Evolutionary conservation across 2,329 filamentous ascomycete genomes (phyloP).

Genomic region (Trichothecium roseum): DNA sequence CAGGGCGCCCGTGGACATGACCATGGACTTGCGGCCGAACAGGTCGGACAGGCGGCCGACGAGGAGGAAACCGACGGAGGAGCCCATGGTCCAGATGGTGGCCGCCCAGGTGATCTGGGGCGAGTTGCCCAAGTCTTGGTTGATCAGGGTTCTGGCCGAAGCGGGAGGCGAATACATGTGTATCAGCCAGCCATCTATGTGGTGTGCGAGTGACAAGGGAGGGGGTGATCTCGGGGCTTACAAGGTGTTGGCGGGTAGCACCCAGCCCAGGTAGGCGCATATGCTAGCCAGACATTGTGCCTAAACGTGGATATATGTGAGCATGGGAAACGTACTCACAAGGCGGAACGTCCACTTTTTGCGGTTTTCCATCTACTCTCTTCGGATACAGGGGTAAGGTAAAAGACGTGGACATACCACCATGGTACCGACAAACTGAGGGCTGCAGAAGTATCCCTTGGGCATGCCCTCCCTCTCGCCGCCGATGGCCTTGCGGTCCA

Average conservation of each 20-base stretch:
- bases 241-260: constrained; percentile 23
- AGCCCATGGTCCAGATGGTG: constrained; percentile 26
- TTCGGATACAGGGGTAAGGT: too few species aligned
- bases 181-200: neutral
- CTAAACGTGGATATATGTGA: constrained; percentile 7
- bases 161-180: neutral
- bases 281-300: constrained; percentile 22
- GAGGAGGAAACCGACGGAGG: constrained; percentile 27
- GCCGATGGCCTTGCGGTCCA: constrained; percentile 30
- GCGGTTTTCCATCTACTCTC: too few species aligned
- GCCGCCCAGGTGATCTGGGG: constrained; percentile 20
- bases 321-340: too few species aligned
- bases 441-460: constrained; percentile 26
- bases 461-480: constrained; percentile 29
- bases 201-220: neutral
- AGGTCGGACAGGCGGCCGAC: constrained; percentile 31
- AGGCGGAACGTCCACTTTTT: too few species aligned
- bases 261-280: constrained; percentile 23
- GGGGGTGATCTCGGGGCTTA: constrained; percentile 6
- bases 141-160: constrained; percentile 14
- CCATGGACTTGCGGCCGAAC: constrained; percentile 30
- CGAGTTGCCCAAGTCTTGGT: constrained; percentile 20
- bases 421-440: constrained; percentile 29
- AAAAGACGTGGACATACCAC: too few species aligned
- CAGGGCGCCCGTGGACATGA: constrained; percentile 20